Evolutionary conservation across 2,329 filamentous ascomycete species (phyloP).

Genomic region (Xylaria digitata): DNA sequence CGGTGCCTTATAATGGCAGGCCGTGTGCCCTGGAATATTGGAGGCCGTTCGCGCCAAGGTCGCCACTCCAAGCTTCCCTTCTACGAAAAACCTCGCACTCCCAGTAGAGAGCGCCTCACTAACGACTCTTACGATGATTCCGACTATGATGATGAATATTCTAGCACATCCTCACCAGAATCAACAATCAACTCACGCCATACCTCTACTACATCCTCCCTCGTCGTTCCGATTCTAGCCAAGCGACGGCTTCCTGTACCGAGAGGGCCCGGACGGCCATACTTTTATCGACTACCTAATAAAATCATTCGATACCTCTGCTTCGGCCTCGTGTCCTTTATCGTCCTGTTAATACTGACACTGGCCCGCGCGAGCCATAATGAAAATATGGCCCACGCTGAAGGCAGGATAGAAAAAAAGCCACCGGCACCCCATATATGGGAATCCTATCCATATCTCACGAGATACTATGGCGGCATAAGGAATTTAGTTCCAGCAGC

Average conservation of each 20-base stretch:
- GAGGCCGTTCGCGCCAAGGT: constrained; percentile 60
- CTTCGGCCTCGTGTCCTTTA: constrained; percentile 72
- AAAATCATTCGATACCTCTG: constrained; percentile 83
- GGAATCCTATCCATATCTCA: constrained; percentile 87
- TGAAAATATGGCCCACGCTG: constrained; percentile 72
- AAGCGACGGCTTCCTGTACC: constrained; percentile 49
- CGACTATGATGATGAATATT: constrained; percentile 53
- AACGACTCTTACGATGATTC: constrained; percentile 61
- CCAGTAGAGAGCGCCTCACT: constrained; percentile 63
- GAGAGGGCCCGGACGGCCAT: constrained; percentile 50
- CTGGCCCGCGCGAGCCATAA: constrained; percentile 79
- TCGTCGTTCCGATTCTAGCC: constrained; percentile 58
- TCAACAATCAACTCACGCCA: constrained; percentile 65
- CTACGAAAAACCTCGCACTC: constrained; percentile 59
- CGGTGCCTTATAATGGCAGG: constrained; percentile 57
- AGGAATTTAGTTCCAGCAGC: constrained; percentile 73
- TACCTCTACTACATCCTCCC: constrained; percentile 56
- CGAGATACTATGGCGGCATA: constrained; percentile 90
- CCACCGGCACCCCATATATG: constrained; percentile 76
- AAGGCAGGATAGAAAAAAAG: constrained; percentile 57
- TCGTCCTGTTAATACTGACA: constrained; percentile 81
- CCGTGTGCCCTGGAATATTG: constrained; percentile 58
- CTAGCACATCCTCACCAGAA: constrained; percentile 58
- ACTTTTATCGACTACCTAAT: constrained; percentile 73
- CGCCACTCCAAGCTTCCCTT: constrained; percentile 59